phyloP scores from a whole-genome alignment of 176 grass and related monocot species.

The Paspalum notatum region DNA sequence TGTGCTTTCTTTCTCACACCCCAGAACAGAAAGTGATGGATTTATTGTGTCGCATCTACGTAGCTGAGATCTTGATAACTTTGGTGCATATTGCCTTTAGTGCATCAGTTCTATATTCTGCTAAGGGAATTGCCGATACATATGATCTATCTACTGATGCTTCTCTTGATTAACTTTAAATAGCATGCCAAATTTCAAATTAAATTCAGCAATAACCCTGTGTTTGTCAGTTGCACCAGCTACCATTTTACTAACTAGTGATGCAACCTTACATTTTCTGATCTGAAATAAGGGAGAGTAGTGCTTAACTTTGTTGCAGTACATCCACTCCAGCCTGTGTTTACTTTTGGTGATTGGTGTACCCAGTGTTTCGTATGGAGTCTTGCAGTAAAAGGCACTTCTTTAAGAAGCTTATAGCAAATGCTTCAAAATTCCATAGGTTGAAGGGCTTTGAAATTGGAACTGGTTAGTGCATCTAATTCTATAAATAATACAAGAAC shows the following conservation, averaged over 20 bases:
- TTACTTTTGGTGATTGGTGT: background rate
- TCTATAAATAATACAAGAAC: background rate
- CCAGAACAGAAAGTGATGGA: background rate
- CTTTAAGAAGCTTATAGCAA: background rate
- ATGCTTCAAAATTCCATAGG: background rate
- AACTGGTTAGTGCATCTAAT: background rate
- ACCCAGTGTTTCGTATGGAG: background rate
- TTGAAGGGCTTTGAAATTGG: background rate
- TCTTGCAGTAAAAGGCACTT: background rate
- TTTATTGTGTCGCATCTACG: background rate
- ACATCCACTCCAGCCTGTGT: background rate
- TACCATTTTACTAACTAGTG: background rate
- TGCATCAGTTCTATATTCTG: background rate
- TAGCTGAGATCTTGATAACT: background rate
- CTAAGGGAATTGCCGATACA: background rate
- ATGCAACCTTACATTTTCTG: background rate
- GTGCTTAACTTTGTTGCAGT: background rate
- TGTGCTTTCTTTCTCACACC: background rate
- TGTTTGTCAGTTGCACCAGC: background rate
- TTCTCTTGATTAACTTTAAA: background rate
- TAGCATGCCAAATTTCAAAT: background rate
- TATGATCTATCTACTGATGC: background rate
- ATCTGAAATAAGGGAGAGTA: background rate
- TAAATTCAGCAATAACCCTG: background rate
- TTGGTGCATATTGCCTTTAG: background rate